Base-by-base conservation (phyloP, 2,329 filamentous ascomycete species). In the Hymenoscyphus repandus region DNA sequence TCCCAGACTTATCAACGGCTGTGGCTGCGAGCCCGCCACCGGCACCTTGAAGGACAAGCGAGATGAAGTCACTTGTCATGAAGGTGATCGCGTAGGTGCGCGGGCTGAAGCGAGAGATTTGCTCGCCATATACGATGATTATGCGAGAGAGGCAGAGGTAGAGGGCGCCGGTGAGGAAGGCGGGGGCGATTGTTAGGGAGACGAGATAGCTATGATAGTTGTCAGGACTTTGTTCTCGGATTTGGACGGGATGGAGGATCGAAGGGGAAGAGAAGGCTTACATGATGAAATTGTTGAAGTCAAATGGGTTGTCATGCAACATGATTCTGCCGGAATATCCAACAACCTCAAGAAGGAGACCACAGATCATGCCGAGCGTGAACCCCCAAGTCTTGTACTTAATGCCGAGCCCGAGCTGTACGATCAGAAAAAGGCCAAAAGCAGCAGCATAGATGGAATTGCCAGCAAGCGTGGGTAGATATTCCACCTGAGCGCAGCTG, bases 111-210 rank as follows among this genome's bases (percentile, higher is more conserved):
- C 70, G 68, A 20, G 74, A 76, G 53, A 73, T 66, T 44, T 73
- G 65, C 1, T 68, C 63, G 5, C 79, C 80, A 47, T 81, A 78
- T 43, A 72, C 70, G 13, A 77, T 63, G 49, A 82, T 74, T 54
- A 82, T 71, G 45, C 80, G 76, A 33, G 79, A 78, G 2, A 69
- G 69, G 50, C 81, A 59, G 55, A 85, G 74, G 69, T 85, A 85
- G 66, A 85, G 77, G 15, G 27, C 42, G 12, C 7, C 42, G 2
- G 27, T 33, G 12, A 44, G 17, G 13, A 44, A 44, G n/a, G 31
- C 78, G 0, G 79, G 78, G 0, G 72, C 74, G 32, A 83, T 74
- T 40, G 79, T 77, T 27, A 82, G 64, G 51, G 72, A 74, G 57
- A 76, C 73, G 45, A 82, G 77, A 55, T 74, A 78, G 55, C n/a